Evolutionary conservation across 306 rosid genomes (phyloP).

Genomic region (Cajanus cajan): DNA sequence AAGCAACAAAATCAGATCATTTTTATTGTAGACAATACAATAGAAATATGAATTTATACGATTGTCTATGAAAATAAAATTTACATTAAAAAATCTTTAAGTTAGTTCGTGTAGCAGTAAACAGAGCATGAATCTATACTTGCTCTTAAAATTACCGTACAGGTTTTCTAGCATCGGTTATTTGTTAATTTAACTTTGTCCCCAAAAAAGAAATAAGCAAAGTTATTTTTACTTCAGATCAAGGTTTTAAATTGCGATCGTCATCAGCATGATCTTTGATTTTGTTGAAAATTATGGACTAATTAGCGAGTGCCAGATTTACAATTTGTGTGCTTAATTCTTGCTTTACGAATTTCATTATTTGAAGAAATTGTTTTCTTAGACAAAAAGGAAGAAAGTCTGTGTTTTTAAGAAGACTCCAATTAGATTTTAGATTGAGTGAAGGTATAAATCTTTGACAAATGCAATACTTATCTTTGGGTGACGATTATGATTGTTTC

Average conservation of each 20-base stretch:
- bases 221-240: neutral
- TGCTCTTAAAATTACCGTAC: neutral
- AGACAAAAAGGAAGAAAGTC: neutral
- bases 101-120: neutral
- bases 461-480: neutral
- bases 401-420: neutral
- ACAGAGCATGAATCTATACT: neutral
- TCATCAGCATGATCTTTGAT: too few species aligned
- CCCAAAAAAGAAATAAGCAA: neutral
- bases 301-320: neutral
- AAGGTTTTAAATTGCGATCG: neutral
- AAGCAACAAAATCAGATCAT: too few species aligned
- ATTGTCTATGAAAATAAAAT: neutral
- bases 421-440: neutral
- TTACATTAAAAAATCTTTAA: neutral
- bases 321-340: neutral
- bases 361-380: neutral
- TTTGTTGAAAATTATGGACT: too few species aligned
- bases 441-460: neutral
- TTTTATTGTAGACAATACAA: too few species aligned
- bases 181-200: neutral
- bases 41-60: neutral
- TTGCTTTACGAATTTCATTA: neutral
- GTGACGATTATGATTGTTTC: neutral
- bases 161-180: neutral